A percentile compares a stretch with the other conserved stretches of the same genome.
These are phyloP conservation scores for Epichloe sp. DNA, from an alignment of 2,329 filamentous ascomycete genomes.

Conservation along the genomic window DNA sequence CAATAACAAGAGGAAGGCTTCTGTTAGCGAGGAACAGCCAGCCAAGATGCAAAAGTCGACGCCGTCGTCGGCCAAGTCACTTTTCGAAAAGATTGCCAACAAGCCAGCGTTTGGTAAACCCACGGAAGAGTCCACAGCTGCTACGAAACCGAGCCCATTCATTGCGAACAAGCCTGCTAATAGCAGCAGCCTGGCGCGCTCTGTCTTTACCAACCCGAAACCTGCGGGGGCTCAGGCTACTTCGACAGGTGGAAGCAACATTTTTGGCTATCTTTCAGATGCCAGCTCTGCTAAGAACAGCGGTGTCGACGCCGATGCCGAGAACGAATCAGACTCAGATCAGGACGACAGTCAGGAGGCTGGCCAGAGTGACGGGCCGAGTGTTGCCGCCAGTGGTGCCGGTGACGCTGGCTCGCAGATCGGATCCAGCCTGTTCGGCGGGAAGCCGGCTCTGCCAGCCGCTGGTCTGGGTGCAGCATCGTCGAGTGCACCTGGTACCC, in stretches of 20 bases:
- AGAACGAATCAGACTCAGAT: conserved; percentile 32
- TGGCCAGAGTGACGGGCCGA: conserved; percentile 30
- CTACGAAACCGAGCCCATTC: conserved; percentile 20
- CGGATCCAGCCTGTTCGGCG: conserved; percentile 14
- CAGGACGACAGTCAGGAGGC: conserved; percentile 29
- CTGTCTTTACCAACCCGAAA: conserved; percentile 30
- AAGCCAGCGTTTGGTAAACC: conserved; percentile 21
- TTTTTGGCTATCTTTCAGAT: conserved; percentile 48
- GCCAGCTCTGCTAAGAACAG: conserved; percentile 42
- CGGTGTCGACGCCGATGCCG: conserved; percentile 33
- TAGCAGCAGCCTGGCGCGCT: conserved; percentile 26
- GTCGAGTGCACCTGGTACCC: conserved; percentile 28
- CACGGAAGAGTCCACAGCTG: conserved; percentile 14
- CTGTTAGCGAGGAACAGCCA: conserved; percentile 32
- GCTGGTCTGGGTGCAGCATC: conserved; percentile 10
- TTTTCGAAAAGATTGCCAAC: conserved; percentile 45
- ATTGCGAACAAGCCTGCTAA: conserved; percentile 19
- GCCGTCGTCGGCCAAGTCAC: conserved; percentile 39
- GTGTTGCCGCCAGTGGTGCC: conserved; percentile 27
- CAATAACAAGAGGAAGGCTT: conserved; percentile 42
- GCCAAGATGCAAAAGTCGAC: conserved; percentile 37
- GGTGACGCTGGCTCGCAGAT: conserved; percentile 25
- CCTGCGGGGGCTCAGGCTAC: conserved; percentile 13
- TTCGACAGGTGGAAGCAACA: conserved; percentile 29
- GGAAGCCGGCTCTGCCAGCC: conserved; percentile 18